These are phyloP conservation scores for Sisymbrium altissimum DNA, from an alignment of 345 rosid genomes.

Conservation along the genomic window DNA sequence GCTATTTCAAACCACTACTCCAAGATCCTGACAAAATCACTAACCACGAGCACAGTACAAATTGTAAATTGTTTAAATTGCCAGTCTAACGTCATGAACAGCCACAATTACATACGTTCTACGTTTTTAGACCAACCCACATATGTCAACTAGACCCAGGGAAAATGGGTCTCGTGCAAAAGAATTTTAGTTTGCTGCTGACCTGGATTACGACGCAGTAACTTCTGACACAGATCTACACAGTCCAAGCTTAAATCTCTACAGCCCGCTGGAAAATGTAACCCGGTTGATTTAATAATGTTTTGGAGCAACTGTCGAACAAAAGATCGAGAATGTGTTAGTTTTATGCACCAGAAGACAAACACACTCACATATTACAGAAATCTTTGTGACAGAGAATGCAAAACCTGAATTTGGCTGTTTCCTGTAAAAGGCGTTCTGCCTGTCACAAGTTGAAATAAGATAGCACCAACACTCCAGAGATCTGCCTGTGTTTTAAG, in stretches of 20 bases:
- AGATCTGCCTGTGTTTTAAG: constrained; percentile 92
- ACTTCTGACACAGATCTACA: constrained; percentile 83
- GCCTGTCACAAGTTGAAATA: constrained; percentile 92
- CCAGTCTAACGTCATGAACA: not conserved
- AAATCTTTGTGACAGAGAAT: constrained; percentile 5
- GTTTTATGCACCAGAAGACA: constrained; percentile 9
- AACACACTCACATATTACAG: not conserved
- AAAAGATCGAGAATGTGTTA: constrained; percentile 15
- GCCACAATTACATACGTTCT: not conserved
- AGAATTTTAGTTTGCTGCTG: constrained; percentile 10
- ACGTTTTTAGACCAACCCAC: constrained; percentile 8
- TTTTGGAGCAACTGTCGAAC: constrained; percentile 83
- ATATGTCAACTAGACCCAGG: not conserved
- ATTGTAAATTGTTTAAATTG: not conserved
- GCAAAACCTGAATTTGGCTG: constrained; percentile 76
- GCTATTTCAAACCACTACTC: not conserved
- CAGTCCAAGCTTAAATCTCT: constrained; percentile 63
- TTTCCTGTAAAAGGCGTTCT: constrained; percentile 92
- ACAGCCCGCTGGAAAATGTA: constrained; percentile 66
- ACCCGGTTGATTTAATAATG: constrained; percentile 71
- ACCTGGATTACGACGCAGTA: constrained; percentile 95
- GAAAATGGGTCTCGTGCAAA: constrained; percentile 9
- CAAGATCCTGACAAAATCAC: not conserved
- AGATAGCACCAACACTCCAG: constrained; percentile 98
- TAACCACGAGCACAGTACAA: too few relatives aligned